Evolutionary conservation across 2,329 filamentous ascomycete species (phyloP).

Genomic region (Nigrospora sphaerica): DNA sequence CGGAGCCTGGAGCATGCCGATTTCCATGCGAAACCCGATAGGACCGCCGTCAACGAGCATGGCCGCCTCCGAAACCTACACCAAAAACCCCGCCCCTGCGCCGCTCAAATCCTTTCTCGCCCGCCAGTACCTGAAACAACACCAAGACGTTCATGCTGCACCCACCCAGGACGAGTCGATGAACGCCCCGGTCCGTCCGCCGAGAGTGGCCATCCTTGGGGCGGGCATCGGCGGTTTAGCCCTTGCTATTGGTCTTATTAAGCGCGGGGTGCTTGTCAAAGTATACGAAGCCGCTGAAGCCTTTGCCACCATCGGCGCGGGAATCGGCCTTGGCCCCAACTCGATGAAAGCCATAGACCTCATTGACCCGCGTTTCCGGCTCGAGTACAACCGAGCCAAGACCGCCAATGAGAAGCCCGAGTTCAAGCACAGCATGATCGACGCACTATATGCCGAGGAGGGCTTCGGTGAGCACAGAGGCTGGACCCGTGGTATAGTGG

Average conservation of each 20-base stretch:
- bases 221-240: constrained; percentile 21
- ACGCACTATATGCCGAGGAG: constrained; percentile 30
- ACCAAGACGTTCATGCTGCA: neutral
- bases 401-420: constrained; percentile 28
- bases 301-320: constrained; percentile 20
- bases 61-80: neutral
- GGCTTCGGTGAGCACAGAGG: constrained; percentile 28
- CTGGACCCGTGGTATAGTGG: constrained; percentile 28
- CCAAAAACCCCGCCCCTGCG: constrained; percentile 2
- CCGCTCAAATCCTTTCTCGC: constrained; percentile 5
- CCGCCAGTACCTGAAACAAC: neutral
- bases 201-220: constrained; percentile 17
- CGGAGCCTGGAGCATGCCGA: too few species aligned
- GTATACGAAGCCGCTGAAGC: constrained; percentile 18
- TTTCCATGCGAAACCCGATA: too few species aligned
- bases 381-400: constrained; percentile 28
- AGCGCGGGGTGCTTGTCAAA: constrained; percentile 15
- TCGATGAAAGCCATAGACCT: constrained; percentile 31
- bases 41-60: too few species aligned
- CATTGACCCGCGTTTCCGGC: constrained; percentile 28
- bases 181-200: constrained; percentile 1
- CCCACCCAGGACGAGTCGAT: neutral
- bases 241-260: constrained; percentile 20
- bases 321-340: constrained; percentile 32
- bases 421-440: constrained; percentile 30